Conservation (phyloP, 2,329 filamentous ascomycete genomes). For the Chaetomiaceae sp. region DNA sequence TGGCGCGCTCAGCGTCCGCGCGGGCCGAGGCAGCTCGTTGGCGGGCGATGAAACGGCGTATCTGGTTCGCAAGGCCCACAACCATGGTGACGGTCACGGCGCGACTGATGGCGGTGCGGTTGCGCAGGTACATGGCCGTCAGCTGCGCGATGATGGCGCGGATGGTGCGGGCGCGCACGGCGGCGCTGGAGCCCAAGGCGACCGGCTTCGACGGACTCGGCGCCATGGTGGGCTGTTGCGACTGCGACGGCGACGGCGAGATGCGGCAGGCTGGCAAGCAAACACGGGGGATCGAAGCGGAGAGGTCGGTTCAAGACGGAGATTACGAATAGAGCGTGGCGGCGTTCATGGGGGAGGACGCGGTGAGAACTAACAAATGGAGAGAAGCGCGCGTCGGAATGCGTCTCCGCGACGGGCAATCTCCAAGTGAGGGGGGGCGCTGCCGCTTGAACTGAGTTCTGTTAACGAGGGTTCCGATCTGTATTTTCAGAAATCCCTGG, state of each 20-base stretch:
- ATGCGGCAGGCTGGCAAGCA: background rate
- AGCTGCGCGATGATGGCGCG: conserved; percentile 60
- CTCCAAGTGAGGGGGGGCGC: too few relatives aligned
- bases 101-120: conserved; percentile 77
- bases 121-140: conserved; percentile 65
- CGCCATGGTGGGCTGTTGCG: conserved; percentile 47
- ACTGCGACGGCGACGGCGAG: background rate
- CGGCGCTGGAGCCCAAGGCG: conserved; percentile 33
- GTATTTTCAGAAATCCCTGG: too few relatives aligned
- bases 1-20: conserved; percentile 51
- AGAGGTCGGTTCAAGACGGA: too few relatives aligned
- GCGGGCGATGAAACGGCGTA: conserved; percentile 85
- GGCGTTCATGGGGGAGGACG: too few relatives aligned
- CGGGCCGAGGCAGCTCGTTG: conserved; percentile 78
- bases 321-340: too few relatives aligned
- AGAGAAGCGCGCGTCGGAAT: too few relatives aligned
- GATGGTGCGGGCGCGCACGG: conserved; percentile 54
- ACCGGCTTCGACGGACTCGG: conserved; percentile 66
- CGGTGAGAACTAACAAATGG: too few relatives aligned
- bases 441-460: too few relatives aligned
- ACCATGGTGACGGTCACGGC: conserved; percentile 78
- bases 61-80: conserved; percentile 73
- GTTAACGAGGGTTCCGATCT: too few relatives aligned
- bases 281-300: background rate
- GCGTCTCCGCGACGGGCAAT: too few relatives aligned